Percentiles rank a stretch among this genome's conserved stretches.
phyloP scores from a whole-genome alignment of 352 stramenopile species.

The Phytophthora boehmeriae region DNA sequence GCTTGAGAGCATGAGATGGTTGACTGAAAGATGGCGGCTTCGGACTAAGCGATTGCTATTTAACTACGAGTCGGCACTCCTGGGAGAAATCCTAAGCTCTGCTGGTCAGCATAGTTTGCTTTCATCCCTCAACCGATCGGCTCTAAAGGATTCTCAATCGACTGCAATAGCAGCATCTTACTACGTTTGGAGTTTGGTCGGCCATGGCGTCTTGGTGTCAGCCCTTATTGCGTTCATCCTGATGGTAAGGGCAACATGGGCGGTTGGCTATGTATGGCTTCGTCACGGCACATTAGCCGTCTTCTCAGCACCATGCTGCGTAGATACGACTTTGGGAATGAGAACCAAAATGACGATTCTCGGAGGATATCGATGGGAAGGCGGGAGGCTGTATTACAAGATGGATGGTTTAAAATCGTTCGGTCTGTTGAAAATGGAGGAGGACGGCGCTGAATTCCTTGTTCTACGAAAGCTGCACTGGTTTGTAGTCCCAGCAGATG shows the following conservation, averaged over 20 bases:
- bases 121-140: slow-evolving; percentile 7
- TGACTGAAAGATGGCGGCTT: background rate
- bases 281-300: slow-evolving; percentile 3
- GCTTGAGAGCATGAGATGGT: slow-evolving; percentile 13
- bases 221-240: slow-evolving; percentile 16
- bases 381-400: slow-evolving; percentile 16
- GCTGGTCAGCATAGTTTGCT: slow-evolving; percentile 7
- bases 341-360: slow-evolving; percentile 24
- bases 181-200: slow-evolving; percentile 17
- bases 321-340: slow-evolving; percentile 12
- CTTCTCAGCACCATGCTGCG: slow-evolving; percentile 11
- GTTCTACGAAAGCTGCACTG: slow-evolving; percentile 18
- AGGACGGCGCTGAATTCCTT: slow-evolving; percentile 19
- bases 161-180: slow-evolving; percentile 16
- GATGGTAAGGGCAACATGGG: slow-evolving; percentile 1
- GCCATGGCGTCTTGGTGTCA: slow-evolving; percentile 16
- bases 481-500: slow-evolving; percentile 11
- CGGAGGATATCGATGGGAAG: slow-evolving; percentile 1
- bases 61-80: slow-evolving; percentile 15
- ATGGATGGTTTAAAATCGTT: slow-evolving; percentile 15
- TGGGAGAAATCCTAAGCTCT: slow-evolving; percentile 17
- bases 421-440: slow-evolving; percentile 10
- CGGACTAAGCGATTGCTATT: slow-evolving; percentile 19
- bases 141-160: slow-evolving; percentile 6
- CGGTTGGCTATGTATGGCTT: slow-evolving; percentile 3